Evolutionary conservation across 305 asterid genomes (phyloP).

Genomic region (Fraxinus angustifolia): DNA sequence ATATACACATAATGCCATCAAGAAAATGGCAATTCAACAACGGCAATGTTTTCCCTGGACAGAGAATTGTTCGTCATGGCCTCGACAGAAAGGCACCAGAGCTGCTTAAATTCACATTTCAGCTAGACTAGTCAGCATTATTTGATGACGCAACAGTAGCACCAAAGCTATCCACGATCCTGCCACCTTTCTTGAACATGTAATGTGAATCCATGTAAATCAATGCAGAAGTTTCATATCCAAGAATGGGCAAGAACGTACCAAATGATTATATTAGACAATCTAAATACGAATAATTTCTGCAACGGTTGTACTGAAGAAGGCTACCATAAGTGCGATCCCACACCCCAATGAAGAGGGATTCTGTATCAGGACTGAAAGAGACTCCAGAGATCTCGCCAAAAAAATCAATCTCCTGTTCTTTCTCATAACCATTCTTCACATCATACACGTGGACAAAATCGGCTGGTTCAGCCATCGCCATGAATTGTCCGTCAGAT

Average conservation of each 20-base stretch:
- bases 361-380: constrained; percentile 68
- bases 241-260: constrained; percentile 19
- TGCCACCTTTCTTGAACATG: constrained; percentile 13
- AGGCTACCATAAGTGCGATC: constrained; percentile 72
- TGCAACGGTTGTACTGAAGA: constrained; percentile 56
- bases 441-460: constrained; percentile 67
- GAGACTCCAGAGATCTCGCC: constrained; percentile 76
- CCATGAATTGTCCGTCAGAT: constrained; percentile 69
- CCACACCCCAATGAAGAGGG: constrained; percentile 69
- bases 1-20: constrained; percentile 30
- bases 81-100: constrained; percentile 20
- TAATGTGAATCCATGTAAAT: constrained; percentile 4
- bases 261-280: constrained; percentile 25
- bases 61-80: constrained; percentile 8
- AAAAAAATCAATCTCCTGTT: constrained; percentile 71
- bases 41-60: constrained; percentile 14
- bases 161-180: constrained; percentile 1
- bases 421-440: constrained; percentile 46
- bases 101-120: constrained; percentile 26
- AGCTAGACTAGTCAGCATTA: constrained; percentile 24
- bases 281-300: constrained; percentile 51
- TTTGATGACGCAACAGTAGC: constrained; percentile 25
- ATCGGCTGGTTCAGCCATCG: constrained; percentile 71
- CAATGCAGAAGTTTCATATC: constrained; percentile 3
- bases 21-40: constrained; percentile 23